Base-by-base conservation (phyloP, 352 stramenopile genomes). In the Globisporangium uncinulatum region DNA sequence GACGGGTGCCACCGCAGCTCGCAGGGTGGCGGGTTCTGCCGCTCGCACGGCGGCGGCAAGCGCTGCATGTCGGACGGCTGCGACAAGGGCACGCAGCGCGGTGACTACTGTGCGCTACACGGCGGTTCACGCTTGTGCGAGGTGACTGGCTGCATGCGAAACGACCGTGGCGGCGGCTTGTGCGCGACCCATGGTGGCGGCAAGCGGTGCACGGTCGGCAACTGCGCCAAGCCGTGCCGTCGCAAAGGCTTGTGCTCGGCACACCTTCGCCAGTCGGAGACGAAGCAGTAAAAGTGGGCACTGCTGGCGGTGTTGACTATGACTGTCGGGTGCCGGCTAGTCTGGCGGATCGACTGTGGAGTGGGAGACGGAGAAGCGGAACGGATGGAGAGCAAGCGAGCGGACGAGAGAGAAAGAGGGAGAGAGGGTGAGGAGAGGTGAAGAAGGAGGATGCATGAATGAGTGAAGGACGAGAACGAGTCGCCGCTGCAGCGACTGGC, bases 21-120 rank as follows among this genome's bases (percentile, higher is more conserved):
- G 34, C 80, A 94, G 63, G 84, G 83, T 29, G 81, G 86, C 29
- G 84, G 84, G 14, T 91, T 74, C 63, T 96, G 85, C 69, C 81
- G 85, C 20, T 89, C 81, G 41, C 87, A 96, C 68, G 87, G 87
- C 47, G 85, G 87, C 34, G 87, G 87, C 65, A 92, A 95, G 77
- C 80, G 79, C 60, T 96, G 87, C 71, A 82, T 83, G 61, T 81
- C 86, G 50, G 73, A 89, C 41, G 81, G 79, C 37, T 96, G 87
- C 58, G 77, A 86, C 67, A 95, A 95, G 74, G 83, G 86, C 46
- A 91, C 86, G 57, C 86, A 95, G 70, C 85, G 83, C 13, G 87
- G 86, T 47, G 83, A 89, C 63, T 94, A 87, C 65, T 96, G 87
- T 48, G 87, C 85, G 13, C 69, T 89, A 24, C 87, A 95, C 69